Base-by-base conservation (phyloP, 2,329 filamentous ascomycete species). In the Clonostachys rhizophaga region DNA sequence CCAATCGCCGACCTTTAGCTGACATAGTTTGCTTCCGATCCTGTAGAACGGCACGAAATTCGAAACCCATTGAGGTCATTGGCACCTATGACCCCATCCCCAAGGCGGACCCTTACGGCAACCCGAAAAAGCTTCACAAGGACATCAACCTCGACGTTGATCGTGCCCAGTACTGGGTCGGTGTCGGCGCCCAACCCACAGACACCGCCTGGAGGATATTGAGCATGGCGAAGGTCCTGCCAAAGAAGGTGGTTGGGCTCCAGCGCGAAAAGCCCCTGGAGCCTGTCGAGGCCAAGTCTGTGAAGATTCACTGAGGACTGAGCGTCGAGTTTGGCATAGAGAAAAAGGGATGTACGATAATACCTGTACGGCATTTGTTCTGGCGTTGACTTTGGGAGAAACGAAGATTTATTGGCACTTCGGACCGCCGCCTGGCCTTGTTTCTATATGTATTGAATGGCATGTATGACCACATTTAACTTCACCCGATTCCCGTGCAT, bases 161-260 rank as follows among this genome's bases (percentile, higher is more conserved):
- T 54, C 78, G 94, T 50, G 88, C 92, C 48, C 86, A 87, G 67
- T 99, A 99, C 73, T 99, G 94, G 94, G 78, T 99, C 35, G 94
- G 94, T 64, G 92, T 97, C 5, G 94, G 94, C 1, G 94, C 94
- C 47, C 94, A 99, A 71, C 94, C 94, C 10, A 91, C 87, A 52
- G 89, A 96, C 56, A 84, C 89, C 4, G 89, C 87, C 35, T 96
- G 91, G 91, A 79, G 89, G 63, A 67, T 97, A 58, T 72, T 99
- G 57, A 81, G 80, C 47, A 86, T 96, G 89, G 89, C 91, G 48
- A 56, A 69, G 24, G 63, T 70, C 37, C 45, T 70, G 49, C 67
- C 67, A 13, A 63, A 65, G 58, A 68, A 67, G 58, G 30, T 55
- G 13, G 68, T 67, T 52, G 66, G 64, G 3, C 62, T 65, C 10